Evolutionary conservation across 106 monocot genomes (phyloP), one percentile per base, ranked within the genome.

Genomic region (Dendrobium catenatum): DNA sequence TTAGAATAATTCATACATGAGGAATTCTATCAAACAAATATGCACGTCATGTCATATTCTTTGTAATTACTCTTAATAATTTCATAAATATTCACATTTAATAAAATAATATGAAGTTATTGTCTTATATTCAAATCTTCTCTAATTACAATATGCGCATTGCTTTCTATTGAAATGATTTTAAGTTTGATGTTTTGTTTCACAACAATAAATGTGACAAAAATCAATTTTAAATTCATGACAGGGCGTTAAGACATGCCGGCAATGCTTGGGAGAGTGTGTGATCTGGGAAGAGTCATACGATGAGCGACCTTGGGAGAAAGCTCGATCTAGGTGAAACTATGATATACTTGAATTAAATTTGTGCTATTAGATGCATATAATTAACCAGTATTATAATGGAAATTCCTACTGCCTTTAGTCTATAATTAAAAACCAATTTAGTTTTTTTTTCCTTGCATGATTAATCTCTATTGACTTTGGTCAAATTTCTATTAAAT

Each of bases 241-340:
- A 44, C 85, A 99, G 98, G 98, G 98, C 31, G 68, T 95, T 79
- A 91, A 86, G 79, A 95, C 89, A 49, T 99, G 98, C 77, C 43
- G 55, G 29, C 91, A 93, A 73, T 99, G 98, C 80, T 80, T 49
- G 9, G 98, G 98, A 79, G 98, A 99, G 83, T 87, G 98, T 59
- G 98, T 99, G 9, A 95, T 99, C 88, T 99, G 98, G 98, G 95
- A 99, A 87, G 98, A 95, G 80, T 93, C 90, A 42, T 91, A 95
- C 82, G 98, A 99, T 87, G 98, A 99, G 72, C 79, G 67, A 55
- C 98, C 95, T 73, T 99, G 98, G 98, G 98, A 99, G 83, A 95
- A 93, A 85, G 98, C 93, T 85, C 88, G 88, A 70, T 95, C 95
- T 41, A 95, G 95, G 95, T 99, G 81, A 54, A 56, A 3, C 20